A percentile compares a stretch with the other conserved stretches of the same genome.
Evolutionary conservation across 148 eudicot genomes (phyloP).

Genomic region (Camellia japonica): DNA sequence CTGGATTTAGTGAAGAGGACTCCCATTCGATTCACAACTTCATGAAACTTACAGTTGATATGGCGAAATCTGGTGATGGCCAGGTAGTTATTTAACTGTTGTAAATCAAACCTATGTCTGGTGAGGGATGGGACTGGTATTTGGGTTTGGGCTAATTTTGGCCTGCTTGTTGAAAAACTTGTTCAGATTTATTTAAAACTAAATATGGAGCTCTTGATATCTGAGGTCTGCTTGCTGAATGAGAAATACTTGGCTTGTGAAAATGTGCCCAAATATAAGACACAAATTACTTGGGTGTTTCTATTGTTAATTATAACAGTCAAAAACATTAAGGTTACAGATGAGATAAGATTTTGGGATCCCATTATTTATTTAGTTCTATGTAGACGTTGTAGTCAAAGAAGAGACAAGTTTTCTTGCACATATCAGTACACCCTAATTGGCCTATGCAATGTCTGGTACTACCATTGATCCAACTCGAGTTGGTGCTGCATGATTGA

Average conservation of each 20-base stretch:
- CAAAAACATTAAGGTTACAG: background rate
- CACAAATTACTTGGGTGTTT: background rate
- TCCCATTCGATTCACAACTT: constrained; percentile 43
- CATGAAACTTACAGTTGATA: constrained; percentile 59
- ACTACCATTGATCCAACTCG: too few species aligned
- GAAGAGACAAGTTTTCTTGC: background rate
- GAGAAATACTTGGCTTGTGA: background rate
- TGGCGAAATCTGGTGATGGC: constrained; percentile 49
- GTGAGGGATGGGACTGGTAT: background rate
- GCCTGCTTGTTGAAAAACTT: background rate
- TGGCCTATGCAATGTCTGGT: too few species aligned
- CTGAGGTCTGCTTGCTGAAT: background rate
- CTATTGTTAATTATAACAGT: background rate
- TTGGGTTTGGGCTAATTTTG: background rate
- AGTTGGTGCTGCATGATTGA: too few species aligned
- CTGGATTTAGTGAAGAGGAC: constrained; percentile 77
- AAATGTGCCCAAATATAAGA: background rate
- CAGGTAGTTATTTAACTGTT: constrained; percentile 38
- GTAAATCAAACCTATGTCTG: background rate
- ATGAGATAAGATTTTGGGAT: background rate
- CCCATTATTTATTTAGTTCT: background rate
- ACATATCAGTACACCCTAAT: background rate
- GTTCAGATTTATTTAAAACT: background rate
- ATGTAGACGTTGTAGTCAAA: background rate
- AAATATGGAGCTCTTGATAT: background rate